Evolutionary conservation across 2,329 filamentous ascomycete species (phyloP), one percentile per base, ranked within the genome.

Genomic region (Aspergillus udagawae): DNA sequence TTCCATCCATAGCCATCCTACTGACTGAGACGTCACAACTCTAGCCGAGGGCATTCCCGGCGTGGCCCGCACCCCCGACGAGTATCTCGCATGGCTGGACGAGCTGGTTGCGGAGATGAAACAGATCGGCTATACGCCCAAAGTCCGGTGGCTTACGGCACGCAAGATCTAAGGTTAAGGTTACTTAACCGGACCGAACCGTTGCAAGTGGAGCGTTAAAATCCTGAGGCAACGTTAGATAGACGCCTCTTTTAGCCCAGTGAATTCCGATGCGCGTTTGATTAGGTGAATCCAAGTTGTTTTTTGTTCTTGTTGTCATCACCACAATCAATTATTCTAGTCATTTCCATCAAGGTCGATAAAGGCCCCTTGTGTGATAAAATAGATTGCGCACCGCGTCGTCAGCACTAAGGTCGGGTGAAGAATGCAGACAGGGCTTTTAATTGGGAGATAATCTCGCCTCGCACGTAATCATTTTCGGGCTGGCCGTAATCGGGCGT

Each of bases 41-140:
- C 9, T 38, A 59, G 55, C 53, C n/a, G 54, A 52, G 3, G 59
- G 56, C 1, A 59, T 61, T 9, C 56, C 59, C 3, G 59, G 59
- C 1, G 59, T 61, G 20, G 56, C 59, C 1, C 35, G 28, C 5
- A 61, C 42, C 8, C 56, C 56, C 3, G 52, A 51, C 9, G 59
- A 61, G 47, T 61, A 54, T 44, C 23, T 32, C 6, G 51, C 49
- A 3, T 61, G 54, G 44, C 49, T 61, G 41, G 53, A 59, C 20
- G 53, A 53, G 4, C 52, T 61, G 28, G 56, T 52, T 21, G 25
- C 38, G 20, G 56, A 59, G 29, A 59, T 61, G 49, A 55, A 59
- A 7, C 32, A 56, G 25, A 29, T 54, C 28, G 59, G 59, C 17
- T 61, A 61, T 32, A 47, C 53, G 48, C 59, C 59, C 6, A 55